phyloP scores from a whole-genome alignment of 2,329 filamentous ascomycete species.

The Trichophaea hybrida region DNA sequence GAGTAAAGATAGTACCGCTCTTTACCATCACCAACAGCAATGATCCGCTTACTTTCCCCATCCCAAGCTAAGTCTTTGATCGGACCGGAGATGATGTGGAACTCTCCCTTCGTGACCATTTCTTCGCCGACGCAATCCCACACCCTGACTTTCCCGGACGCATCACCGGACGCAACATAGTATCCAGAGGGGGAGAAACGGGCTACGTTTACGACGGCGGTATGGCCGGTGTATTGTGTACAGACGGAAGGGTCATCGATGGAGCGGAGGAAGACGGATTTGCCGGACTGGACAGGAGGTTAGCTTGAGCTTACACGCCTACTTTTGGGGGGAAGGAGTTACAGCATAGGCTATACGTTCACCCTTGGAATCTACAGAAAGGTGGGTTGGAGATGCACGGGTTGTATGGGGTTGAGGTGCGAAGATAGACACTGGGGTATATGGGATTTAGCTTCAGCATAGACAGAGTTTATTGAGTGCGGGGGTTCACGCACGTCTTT shows the following conservation, averaged over 20 bases:
- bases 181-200: conserved; percentile 89
- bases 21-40: conserved; percentile 88
- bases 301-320: neutral
- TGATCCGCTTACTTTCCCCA: conserved; percentile 88
- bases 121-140: conserved; percentile 74
- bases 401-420: conserved; percentile 72
- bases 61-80: conserved; percentile 98
- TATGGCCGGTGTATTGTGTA: conserved; percentile 89
- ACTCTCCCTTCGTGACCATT: conserved; percentile 77
- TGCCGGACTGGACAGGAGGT: conserved; percentile 52
- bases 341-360: conserved; percentile 88
- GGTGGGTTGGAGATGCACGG: conserved; percentile 74
- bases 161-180: conserved; percentile 87
- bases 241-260: conserved; percentile 77
- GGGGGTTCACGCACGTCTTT: neutral
- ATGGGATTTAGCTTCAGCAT: neutral
- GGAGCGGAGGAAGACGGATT: conserved; percentile 88
- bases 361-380: conserved; percentile 77
- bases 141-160: conserved; percentile 67
- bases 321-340: conserved; percentile 31
- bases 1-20: conserved; percentile 41
- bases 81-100: conserved; percentile 80
- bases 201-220: conserved; percentile 74
- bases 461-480: neutral
- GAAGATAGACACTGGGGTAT: conserved; percentile 51